phyloP scores from a whole-genome alignment of 371 early-diverging fungal species.

The Rhizopus sp. region DNA sequence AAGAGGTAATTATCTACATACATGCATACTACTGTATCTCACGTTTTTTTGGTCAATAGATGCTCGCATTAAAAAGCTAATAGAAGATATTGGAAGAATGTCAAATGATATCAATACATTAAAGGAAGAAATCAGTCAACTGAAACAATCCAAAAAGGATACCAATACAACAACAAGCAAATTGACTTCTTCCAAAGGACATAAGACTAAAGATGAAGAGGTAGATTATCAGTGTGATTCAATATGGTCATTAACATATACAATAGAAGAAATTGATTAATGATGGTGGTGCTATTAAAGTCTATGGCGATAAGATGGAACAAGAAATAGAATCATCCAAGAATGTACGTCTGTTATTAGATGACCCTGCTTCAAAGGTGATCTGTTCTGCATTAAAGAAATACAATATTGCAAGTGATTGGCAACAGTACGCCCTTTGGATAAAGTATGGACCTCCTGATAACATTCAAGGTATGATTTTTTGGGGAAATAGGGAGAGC shows the following conservation, averaged over 20 bases:
- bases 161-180: constrained; percentile 4
- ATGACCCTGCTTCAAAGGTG: constrained; percentile 85
- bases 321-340: constrained; percentile 81
- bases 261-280: constrained; percentile 45
- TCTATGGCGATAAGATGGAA: constrained; percentile 71
- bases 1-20: constrained; percentile 40
- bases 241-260: constrained; percentile 8
- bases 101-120: constrained; percentile 52
- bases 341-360: constrained; percentile 79
- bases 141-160: constrained; percentile 39
- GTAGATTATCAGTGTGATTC: background rate
- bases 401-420: constrained; percentile 88
- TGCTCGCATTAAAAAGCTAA: constrained; percentile 51
- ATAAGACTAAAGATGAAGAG: constrained; percentile 1
- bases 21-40: background rate
- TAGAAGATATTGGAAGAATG: constrained; percentile 56
- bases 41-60: constrained; percentile 26
- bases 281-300: constrained; percentile 74
- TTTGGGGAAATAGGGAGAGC: background rate
- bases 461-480: constrained; percentile 43
- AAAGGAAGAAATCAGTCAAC: constrained; percentile 56
- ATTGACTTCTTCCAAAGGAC: background rate
- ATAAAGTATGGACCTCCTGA: constrained; percentile 65
- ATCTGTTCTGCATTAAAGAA: constrained; percentile 86
- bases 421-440: constrained; percentile 86